Evolutionary conservation across 805 yeast genomes (phyloP).

Genomic region (Cyberlindnera xishuangbannaensis): DNA sequence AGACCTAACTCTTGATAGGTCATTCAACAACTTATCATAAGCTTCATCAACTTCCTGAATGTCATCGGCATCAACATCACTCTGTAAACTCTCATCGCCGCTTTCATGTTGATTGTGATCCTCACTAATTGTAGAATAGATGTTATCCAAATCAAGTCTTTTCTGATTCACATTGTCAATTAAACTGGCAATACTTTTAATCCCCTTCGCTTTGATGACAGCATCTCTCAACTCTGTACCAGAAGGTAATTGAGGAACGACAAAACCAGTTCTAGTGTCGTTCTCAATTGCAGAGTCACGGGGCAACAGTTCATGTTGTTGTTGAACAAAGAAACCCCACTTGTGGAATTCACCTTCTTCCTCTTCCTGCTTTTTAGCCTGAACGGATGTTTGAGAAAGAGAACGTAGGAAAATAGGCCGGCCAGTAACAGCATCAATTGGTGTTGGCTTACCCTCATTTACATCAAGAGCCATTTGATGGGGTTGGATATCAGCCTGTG

Average conservation of each 20-base stretch:
- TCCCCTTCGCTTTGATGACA: constrained; percentile 70
- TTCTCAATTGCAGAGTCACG: constrained; percentile 10
- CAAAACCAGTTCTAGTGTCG: constrained; percentile 10
- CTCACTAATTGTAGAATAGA: constrained; percentile 31
- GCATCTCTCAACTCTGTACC: constrained; percentile 45
- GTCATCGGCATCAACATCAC: constrained; percentile 11
- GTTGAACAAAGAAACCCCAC: constrained; percentile 77
- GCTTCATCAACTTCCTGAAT: constrained; percentile 56
- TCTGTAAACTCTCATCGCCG: constrained; percentile 8
- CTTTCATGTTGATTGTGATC: constrained; percentile 1
- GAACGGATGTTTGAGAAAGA: constrained; percentile 54
- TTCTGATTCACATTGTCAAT: constrained; percentile 59
- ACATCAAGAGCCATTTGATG: constrained; percentile 71
- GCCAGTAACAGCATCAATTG: constrained; percentile 67
- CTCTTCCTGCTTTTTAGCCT: constrained; percentile 73
- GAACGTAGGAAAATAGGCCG: constrained; percentile 62
- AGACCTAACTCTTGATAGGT: constrained; percentile 59
- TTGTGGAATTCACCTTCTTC: constrained; percentile 92
- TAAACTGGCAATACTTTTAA: constrained; percentile 60
- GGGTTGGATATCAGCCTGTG: constrained; percentile 46
- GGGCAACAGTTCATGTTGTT: constrained; percentile 36
- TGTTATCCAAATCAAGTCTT: constrained; percentile 43
- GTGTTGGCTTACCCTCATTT: constrained; percentile 42
- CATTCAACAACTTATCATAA: constrained; percentile 65
- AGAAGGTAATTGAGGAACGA: constrained; percentile 35